Base-by-base conservation (phyloP, 805 yeast species). In the Yamadazyma insecticola region DNA sequence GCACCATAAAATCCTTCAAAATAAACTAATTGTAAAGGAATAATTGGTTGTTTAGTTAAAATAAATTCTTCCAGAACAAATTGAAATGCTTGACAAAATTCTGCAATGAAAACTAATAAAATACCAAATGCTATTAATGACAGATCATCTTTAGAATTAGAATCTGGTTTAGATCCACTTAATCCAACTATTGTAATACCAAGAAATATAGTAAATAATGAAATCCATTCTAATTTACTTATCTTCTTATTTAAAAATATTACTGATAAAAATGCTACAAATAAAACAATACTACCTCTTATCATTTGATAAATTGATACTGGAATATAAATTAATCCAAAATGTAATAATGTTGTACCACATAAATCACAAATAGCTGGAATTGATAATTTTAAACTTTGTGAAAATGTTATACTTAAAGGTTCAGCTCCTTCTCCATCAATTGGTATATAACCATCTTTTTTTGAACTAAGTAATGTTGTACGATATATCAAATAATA, bases 301-400 rank as follows among this genome's bases (percentile, higher is more conserved):
- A 82, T 78, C 94, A 84, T 84, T 52, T 84, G 94, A 53, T 82
- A 84, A 29, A 83, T 71, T 1, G 88, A 80, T 6, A 83, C 92
- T 0, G 92, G 90, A 1, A 79, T 77, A 53, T 76, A 78, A 15
- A 81, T 52, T 38, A 84, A 63, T 0, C 92, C 92, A n/a, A 82
- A 51, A 45, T 83, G 80, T 76, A 83, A 69, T 41, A 84, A 55
- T 0, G 92, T 83, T 1, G 94, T 84, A 3, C 81, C 90, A 22
- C 70, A 45, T 29, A 83, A 64, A 52, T 84, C 94, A 55, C 88
- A 81, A 6, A 71, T 48, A 1, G 92, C 74, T 1, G 92, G 92
- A 26, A 80, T 51, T 0, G 83, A 55, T 32, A 61, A 51, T 32
- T 50, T 46, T n/a, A 48, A 22, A 28, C 44, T 50, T 12, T 44